Percentiles rank a stretch among this genome's conserved stretches.
These are phyloP conservation scores for Talaromyces marneffei DNA, from an alignment of 2,329 filamentous ascomycete genomes.

Conservation along the genomic window DNA sequence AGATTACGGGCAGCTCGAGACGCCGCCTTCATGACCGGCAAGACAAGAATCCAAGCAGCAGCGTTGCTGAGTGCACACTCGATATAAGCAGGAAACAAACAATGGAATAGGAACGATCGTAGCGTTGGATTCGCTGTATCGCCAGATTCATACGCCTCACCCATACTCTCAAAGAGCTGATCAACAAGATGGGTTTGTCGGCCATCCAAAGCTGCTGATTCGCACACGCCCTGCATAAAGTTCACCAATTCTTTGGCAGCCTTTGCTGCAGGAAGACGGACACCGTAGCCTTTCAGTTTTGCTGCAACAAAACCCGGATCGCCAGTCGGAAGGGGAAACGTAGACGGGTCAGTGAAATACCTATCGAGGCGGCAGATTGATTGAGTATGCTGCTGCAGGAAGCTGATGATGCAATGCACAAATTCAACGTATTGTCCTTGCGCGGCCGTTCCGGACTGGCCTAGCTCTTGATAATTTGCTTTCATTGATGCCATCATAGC, in stretches of 20 bases:
- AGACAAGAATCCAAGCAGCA: constrained; percentile 47
- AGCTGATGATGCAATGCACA: constrained; percentile 54
- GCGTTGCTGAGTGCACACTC: constrained; percentile 42
- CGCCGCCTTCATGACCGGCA: constrained; percentile 49
- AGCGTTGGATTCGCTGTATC: constrained; percentile 40
- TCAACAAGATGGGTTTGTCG: constrained; percentile 52
- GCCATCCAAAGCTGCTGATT: constrained; percentile 53
- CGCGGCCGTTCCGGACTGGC: constrained; percentile 26
- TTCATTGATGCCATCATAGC: constrained; percentile 58
- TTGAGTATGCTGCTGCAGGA: constrained; percentile 55
- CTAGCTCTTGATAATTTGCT: constrained; percentile 53
- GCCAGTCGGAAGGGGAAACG: constrained; percentile 54
- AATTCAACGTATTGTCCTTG: constrained; percentile 56
- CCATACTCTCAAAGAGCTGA: constrained; percentile 50
- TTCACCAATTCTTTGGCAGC: constrained; percentile 50
- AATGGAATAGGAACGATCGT: constrained; percentile 47
- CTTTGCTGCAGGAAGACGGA: constrained; percentile 46
- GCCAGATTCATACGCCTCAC: constrained; percentile 39
- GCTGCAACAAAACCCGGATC: constrained; percentile 61
- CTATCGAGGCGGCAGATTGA: constrained; percentile 51
- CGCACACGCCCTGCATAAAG: constrained; percentile 56
- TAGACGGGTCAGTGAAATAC: constrained; percentile 56
- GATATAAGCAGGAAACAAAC: constrained; percentile 54
- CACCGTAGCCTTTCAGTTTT: constrained; percentile 53
- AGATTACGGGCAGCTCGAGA: constrained; percentile 39